Evolutionary conservation across 2,329 filamentous ascomycete genomes (phyloP).

Genomic region (Penicillium freii): DNA sequence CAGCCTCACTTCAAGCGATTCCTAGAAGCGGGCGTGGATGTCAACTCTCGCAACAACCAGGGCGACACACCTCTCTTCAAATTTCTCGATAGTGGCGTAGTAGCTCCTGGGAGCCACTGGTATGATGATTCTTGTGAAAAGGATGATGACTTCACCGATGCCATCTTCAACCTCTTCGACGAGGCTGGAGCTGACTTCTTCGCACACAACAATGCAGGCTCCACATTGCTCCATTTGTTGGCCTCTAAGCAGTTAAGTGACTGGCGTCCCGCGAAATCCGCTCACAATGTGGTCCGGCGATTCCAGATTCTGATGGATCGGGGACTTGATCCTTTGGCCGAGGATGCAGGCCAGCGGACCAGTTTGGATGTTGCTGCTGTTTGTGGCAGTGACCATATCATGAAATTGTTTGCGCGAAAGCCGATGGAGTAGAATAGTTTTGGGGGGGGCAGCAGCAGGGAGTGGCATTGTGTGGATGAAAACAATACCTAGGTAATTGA

Average conservation of each 20-base stretch:
- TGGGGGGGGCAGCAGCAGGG: not conserved
- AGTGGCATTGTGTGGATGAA: not conserved
- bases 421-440: not conserved
- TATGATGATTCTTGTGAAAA: not conserved
- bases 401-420: conserved; percentile 11
- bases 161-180: not conserved
- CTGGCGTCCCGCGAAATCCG: rapidly evolving
- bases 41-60: conserved; percentile 2
- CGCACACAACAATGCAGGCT: not conserved
- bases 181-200: conserved; percentile 5
- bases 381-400: conserved; percentile 15
- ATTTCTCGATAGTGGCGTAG: not conserved
- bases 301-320: conserved; percentile 13
- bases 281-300: not conserved
- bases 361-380: conserved; percentile 18
- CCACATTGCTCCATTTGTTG: conserved; percentile 10
- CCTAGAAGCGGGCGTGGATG: not conserved
- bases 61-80: conserved; percentile 4
- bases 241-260: not conserved
- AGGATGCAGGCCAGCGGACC: conserved; percentile 17
- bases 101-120: rapidly evolving
- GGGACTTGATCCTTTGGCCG: conserved; percentile 19
- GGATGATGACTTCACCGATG: not conserved
- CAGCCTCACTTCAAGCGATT: not conserved
- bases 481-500: not conserved